Conservation (phyloP, 2,329 filamentous ascomycete genomes). For the Bipolaris gigantea region DNA sequence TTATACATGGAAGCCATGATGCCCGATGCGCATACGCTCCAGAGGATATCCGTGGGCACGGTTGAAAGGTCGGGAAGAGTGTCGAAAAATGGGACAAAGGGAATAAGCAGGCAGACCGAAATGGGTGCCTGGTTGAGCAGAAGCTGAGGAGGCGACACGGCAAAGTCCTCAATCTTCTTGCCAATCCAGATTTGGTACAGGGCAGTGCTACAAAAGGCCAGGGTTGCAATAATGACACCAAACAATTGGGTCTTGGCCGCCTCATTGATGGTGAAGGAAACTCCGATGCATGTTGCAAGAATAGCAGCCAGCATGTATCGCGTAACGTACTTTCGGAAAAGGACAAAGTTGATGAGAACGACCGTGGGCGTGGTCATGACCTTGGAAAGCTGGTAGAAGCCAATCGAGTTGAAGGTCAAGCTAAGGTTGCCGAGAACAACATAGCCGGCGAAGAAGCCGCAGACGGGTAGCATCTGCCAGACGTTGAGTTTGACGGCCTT, state of each 20-base stretch:
- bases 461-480: conserved; percentile 50
- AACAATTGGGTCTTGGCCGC: conserved; percentile 46
- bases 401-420: conserved; percentile 52
- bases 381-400: conserved; percentile 54
- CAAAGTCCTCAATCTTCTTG: conserved; percentile 53
- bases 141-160: conserved; percentile 49
- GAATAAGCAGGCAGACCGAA: conserved; percentile 49
- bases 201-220: conserved; percentile 51
- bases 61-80: conserved; percentile 43
- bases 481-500: conserved; percentile 49
- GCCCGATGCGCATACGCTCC: conserved; percentile 47
- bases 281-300: conserved; percentile 49
- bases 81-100: conserved; percentile 50
- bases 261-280: conserved; percentile 49
- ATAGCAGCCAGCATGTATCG: conserved; percentile 48
- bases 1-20: conserved; percentile 49
- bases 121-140: conserved; percentile 53
- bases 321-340: conserved; percentile 49
- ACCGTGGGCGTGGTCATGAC: conserved; percentile 54
- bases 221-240: conserved; percentile 48
- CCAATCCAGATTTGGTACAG: conserved; percentile 55
- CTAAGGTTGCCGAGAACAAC: conserved; percentile 52
- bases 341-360: conserved; percentile 50
- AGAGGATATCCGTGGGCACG: conserved; percentile 47
- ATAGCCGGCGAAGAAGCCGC: conserved; percentile 52